These are phyloP conservation scores for Ustilago curta DNA, from an alignment of 1,284 basidiomycete genomes.

Conservation along the genomic window DNA sequence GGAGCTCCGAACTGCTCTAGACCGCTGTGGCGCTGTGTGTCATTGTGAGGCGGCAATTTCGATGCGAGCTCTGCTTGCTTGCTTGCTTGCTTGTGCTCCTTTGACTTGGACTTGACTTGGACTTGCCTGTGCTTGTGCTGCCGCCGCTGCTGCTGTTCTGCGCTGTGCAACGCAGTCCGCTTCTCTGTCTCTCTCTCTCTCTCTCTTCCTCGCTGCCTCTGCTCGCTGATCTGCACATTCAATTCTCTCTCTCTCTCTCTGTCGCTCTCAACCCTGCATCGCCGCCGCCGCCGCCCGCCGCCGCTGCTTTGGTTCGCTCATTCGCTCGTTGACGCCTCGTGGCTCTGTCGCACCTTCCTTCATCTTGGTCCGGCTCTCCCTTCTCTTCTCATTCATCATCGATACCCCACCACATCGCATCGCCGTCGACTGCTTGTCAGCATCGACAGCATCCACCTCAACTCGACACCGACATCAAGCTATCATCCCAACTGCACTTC, in stretches of 20 bases:
- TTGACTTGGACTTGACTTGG: no score
- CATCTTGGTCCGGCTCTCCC: no score
- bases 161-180: constrained; percentile 3
- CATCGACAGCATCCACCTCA: no score
- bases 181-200: neutral
- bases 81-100: neutral
- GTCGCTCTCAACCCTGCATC: neutral
- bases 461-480: no score
- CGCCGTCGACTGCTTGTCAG: no score
- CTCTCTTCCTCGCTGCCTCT: neutral
- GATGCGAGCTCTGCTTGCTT: neutral
- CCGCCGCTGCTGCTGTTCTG: neutral
- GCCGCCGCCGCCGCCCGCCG: neutral
- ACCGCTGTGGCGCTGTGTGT: no score
- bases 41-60: constrained; percentile 1
- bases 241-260: neutral
- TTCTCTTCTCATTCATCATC: no score
- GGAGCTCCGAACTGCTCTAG: no score
- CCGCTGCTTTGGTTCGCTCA: neutral
- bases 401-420: no score
- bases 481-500: no score
- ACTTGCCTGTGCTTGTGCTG: neutral
- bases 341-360: no score
- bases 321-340: no score
- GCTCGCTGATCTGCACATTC: neutral